These are phyloP conservation scores for Cordia subcordata DNA, from an alignment of 257 asterid genomes.

Conservation along the genomic window DNA sequence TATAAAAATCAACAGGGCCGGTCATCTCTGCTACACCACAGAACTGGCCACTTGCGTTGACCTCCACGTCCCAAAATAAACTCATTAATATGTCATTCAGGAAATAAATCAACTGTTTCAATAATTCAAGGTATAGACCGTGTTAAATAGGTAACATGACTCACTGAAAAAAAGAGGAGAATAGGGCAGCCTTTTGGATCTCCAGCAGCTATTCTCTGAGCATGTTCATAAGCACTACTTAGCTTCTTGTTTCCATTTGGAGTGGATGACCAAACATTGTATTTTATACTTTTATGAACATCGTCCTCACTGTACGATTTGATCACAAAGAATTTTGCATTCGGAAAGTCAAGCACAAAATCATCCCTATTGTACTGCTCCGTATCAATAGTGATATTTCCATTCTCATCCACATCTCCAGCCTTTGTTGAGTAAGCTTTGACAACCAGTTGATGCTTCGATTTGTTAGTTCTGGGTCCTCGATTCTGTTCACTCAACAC, in stretches of 20 bases:
- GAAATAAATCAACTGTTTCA: not conserved
- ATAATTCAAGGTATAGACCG: not conserved
- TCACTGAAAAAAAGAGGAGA: conserved; percentile 89
- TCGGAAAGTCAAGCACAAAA: conserved; percentile 49
- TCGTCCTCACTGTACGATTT: conserved; percentile 97
- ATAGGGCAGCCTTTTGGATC: conserved; percentile 64
- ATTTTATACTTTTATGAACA: conserved; percentile 91
- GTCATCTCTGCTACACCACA: conserved; percentile 96
- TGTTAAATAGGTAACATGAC: conserved; percentile 14
- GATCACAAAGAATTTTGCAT: conserved; percentile 76
- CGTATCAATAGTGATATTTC: conserved; percentile 54
- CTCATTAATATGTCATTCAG: not conserved
- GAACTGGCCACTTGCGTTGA: conserved; percentile 97
- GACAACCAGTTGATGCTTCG: conserved; percentile 47
- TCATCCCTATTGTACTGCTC: conserved; percentile 63
- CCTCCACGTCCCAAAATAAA: conserved; percentile 37
- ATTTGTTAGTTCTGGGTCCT: conserved; percentile 42
- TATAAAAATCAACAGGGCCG: conserved; percentile 82
- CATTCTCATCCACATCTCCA: conserved; percentile 70
- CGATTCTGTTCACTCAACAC: conserved; percentile 42
- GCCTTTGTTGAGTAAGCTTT: conserved; percentile 68
- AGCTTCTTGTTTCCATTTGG: conserved; percentile 92
- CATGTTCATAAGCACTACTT: conserved; percentile 67
- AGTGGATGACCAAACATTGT: conserved; percentile 94
- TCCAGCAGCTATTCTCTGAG: conserved; percentile 56